These are phyloP conservation scores for Fomitopsis betulina DNA, from an alignment of 1,284 basidiomycete species.

Conservation along the genomic window DNA sequence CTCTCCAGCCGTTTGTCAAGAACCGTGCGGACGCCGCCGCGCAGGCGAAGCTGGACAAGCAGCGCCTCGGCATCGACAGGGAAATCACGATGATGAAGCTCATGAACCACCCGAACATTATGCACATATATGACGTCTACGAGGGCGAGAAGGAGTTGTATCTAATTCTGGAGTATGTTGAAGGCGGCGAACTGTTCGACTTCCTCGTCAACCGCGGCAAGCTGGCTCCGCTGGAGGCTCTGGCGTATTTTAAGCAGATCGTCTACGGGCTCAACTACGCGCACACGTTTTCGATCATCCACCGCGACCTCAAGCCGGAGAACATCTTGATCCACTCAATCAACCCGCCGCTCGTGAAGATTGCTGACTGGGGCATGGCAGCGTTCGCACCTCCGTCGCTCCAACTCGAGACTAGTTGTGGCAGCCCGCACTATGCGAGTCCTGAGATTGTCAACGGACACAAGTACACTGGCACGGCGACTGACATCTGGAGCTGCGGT, in stretches of 20 bases:
- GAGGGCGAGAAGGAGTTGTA: conserved; percentile 92
- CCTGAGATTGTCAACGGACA: conserved; percentile 97
- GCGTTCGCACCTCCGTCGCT: conserved; percentile 79
- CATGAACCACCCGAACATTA: conserved; percentile 97
- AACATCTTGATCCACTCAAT: conserved; percentile 89
- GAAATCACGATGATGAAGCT: conserved; percentile 99
- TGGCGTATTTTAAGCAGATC: conserved; percentile 96
- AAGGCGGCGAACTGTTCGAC: conserved; percentile 98
- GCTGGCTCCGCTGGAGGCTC: conserved; percentile 79
- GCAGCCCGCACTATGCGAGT: conserved; percentile 96
- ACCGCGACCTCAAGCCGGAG: conserved; percentile 98
- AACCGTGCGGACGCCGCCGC: conserved; percentile 74
- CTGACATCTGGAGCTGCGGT: conserved; percentile 94
- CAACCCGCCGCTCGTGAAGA: conserved; percentile 86
- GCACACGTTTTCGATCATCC: conserved; percentile 98
- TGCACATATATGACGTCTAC: conserved; percentile 96
- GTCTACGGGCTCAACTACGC: conserved; percentile 96
- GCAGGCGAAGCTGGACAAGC: conserved; percentile 82
- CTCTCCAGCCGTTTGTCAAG: conserved; percentile 77
- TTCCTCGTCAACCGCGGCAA: conserved; percentile 90
- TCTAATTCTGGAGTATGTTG: conserved; percentile 95
- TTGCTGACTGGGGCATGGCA: conserved; percentile 99
- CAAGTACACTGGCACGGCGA: conserved; percentile 90
- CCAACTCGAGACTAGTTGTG: conserved; percentile 94
- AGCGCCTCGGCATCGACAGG: conserved; percentile 88